Percentiles rank a stretch among this genome's conserved stretches.
Evolutionary conservation across 2,329 filamentous ascomycete genomes (phyloP).

Genomic region (Sclerotiophoma versabilis): DNA sequence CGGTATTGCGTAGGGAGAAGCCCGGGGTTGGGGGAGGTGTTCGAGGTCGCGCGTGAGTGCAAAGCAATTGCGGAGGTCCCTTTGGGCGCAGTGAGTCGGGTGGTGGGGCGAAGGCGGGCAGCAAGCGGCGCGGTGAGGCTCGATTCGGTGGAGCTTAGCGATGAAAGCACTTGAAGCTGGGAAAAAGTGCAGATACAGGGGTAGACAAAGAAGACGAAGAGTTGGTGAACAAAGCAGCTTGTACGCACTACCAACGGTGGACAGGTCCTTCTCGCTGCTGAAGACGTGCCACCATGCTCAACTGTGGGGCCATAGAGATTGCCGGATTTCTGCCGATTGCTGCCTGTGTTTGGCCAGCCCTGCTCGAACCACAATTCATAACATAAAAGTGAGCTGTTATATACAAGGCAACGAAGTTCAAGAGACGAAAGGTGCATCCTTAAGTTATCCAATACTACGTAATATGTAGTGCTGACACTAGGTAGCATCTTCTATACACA

Average conservation of each 20-base stretch:
- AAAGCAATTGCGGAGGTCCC: slow-evolving; percentile 14
- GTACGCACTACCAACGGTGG: background rate
- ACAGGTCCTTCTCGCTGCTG: slow-evolving; percentile 7
- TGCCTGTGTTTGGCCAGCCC: background rate
- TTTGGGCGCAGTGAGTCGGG: slow-evolving; percentile 17
- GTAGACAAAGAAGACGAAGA: background rate
- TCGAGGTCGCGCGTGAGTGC: slow-evolving; percentile 26
- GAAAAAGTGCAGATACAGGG: background rate
- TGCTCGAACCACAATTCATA: background rate
- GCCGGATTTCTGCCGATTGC: slow-evolving; percentile 11
- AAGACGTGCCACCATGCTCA: slow-evolving; percentile 14
- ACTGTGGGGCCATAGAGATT: slow-evolving; percentile 1
- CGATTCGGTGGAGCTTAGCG: background rate
- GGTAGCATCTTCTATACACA: background rate
- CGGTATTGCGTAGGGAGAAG: slow-evolving; percentile 31
- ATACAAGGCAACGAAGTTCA: background rate
- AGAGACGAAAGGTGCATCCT: background rate
- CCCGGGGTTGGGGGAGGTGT: slow-evolving; percentile 8
- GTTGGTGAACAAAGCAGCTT: background rate
- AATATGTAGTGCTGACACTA: background rate
- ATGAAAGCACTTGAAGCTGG: background rate
- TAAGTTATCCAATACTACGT: too few species aligned
- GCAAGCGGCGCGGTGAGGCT: slow-evolving; percentile 14
- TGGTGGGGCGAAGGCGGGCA: slow-evolving; percentile 25
- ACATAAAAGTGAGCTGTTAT: background rate